Evolutionary conservation across 1,284 basidiomycete species (phyloP).

Genomic region (Abortiporus biennis): DNA sequence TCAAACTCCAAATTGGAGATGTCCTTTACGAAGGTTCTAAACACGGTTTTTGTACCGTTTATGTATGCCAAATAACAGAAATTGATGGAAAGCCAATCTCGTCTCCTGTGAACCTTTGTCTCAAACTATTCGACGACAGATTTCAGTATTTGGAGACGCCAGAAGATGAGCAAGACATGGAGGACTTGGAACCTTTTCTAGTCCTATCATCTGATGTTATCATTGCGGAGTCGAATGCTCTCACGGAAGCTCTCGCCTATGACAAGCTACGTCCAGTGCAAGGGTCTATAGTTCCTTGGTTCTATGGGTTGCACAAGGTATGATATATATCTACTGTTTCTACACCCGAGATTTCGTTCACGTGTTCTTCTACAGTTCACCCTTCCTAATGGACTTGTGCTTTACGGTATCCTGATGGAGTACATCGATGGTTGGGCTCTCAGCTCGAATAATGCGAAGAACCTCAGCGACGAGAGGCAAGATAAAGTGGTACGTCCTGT

Average conservation of each 20-base stretch:
- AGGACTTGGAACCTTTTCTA: slow-evolving; percentile 23
- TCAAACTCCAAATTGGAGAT: slow-evolving; percentile 4
- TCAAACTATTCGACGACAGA: not conserved
- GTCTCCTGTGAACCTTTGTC: not conserved
- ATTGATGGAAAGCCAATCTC: not conserved
- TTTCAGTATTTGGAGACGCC: slow-evolving; percentile 7
- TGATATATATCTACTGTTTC: not conserved
- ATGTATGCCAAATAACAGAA: not conserved
- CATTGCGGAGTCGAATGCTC: not conserved
- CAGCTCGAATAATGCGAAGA: not conserved
- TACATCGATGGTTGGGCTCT: slow-evolving; percentile 2
- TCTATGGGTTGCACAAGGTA: slow-evolving; percentile 2
- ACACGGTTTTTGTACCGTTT: slow-evolving; percentile 1
- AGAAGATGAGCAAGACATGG: slow-evolving; percentile 33
- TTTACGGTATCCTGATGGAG: slow-evolving; percentile 4
- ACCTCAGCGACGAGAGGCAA: not conserved
- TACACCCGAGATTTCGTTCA: not conserved
- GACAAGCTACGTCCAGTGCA: not conserved
- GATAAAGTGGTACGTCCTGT: not conserved
- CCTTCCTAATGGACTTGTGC: not conserved
- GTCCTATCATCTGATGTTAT: too few species aligned
- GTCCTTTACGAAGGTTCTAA: slow-evolving; percentile 5
- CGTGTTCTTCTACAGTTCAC: slow-evolving; percentile 1
- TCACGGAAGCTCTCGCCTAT: slow-evolving; percentile 1
- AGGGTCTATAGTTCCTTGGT: not conserved